phyloP scores from a whole-genome alignment of 2,329 filamentous ascomycete genomes.

The Colletotrichum filicis region DNA sequence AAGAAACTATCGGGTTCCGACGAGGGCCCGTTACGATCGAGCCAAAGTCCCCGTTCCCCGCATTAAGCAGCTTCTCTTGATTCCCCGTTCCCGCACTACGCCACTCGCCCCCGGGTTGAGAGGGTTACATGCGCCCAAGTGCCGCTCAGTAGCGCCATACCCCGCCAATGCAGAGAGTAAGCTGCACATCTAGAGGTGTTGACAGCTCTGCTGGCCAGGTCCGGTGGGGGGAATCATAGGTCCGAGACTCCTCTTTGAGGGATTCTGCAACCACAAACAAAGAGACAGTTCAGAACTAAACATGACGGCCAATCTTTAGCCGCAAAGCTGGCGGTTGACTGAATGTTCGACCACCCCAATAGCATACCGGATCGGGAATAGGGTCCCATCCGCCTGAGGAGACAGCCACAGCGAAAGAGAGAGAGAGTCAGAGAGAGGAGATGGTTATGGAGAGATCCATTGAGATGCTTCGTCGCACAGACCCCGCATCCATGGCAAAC shows the following conservation, averaged over 20 bases:
- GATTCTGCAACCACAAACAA: neutral
- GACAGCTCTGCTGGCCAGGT: neutral
- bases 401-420: neutral
- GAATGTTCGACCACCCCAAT: neutral
- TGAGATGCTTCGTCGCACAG: conserved; percentile 24
- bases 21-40: neutral
- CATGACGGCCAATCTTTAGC: neutral
- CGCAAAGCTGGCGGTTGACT: neutral
- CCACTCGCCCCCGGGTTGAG: neutral
- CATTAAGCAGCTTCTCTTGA: conserved; percentile 13
- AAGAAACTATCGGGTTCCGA: neutral
- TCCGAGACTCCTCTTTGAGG: neutral
- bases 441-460: neutral
- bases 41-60: neutral
- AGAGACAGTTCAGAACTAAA: neutral
- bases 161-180: neutral
- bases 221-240: neutral
- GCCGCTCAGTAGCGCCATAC: conserved; percentile 7
- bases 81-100: neutral
- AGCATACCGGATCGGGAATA: conserved; percentile 22
- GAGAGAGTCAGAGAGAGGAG: neutral
- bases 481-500: conserved; percentile 27
- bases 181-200: neutral
- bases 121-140: conserved; percentile 24
- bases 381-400: neutral